Conservation (phyloP, 768 basidiomycete species). For the Psilocybe azurescens region DNA sequence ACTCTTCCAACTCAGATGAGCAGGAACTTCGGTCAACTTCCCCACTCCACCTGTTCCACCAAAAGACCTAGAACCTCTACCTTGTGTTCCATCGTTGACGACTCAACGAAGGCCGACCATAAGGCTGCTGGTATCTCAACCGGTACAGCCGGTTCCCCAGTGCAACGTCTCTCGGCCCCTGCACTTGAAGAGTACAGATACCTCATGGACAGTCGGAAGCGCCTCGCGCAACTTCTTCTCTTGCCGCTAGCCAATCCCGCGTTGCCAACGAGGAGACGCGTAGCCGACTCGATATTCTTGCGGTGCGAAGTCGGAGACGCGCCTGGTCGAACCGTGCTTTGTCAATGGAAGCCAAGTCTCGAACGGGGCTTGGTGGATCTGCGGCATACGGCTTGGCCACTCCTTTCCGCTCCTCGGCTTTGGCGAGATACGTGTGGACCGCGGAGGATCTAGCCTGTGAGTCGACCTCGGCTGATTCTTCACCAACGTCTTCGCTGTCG, state of each 20-base stretch:
- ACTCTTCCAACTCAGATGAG: slow-evolving; percentile 14
- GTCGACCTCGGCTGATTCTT: slow-evolving; percentile 16
- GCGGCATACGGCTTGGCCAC: slow-evolving; percentile 48
- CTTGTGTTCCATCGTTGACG: not conserved
- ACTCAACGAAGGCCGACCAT: not conserved
- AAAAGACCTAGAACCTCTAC: slow-evolving; percentile 4
- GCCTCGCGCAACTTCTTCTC: slow-evolving; percentile 45
- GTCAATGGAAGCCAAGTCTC: slow-evolving; percentile 15
- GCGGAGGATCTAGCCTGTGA: slow-evolving; percentile 39
- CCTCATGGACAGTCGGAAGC: slow-evolving; percentile 36
- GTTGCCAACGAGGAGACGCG: slow-evolving; percentile 43
- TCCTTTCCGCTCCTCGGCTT: slow-evolving; percentile 56
- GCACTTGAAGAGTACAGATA: slow-evolving; percentile 40
- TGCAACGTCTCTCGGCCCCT: slow-evolving; percentile 32
- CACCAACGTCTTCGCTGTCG: slow-evolving; percentile 8
- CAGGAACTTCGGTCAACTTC: not conserved
- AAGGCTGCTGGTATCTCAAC: slow-evolving; percentile 3
- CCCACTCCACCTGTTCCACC: slow-evolving; percentile 8
- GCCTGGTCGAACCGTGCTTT: slow-evolving; percentile 69
- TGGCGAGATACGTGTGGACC: slow-evolving; percentile 45
- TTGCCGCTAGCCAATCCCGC: slow-evolving; percentile 45
- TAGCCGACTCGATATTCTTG: slow-evolving; percentile 51
- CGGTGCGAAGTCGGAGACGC: slow-evolving; percentile 62
- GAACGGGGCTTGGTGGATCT: slow-evolving; percentile 20
- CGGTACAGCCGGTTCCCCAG: slow-evolving; percentile 23